Percentiles rank a stretch among this genome's conserved stretches.
Evolutionary conservation across 140 eudicot species (phyloP).

Genomic region (Senecio squalidus): DNA sequence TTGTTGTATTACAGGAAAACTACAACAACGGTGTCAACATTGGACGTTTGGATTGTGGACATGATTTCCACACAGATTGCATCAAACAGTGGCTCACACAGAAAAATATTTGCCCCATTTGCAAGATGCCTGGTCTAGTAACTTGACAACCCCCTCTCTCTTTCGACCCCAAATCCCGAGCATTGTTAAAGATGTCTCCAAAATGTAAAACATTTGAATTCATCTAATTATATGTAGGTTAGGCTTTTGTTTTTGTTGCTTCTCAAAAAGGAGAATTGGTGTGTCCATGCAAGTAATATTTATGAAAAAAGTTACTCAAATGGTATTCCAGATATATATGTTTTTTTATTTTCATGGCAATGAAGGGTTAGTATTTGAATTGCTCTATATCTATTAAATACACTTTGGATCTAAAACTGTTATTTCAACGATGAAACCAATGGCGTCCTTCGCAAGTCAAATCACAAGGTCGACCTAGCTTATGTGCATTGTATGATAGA

Average conservation of each 20-base stretch:
- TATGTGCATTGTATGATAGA: no score
- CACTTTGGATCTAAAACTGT: no score
- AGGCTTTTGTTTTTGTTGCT: constrained; percentile 19
- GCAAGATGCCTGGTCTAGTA: constrained; percentile 67
- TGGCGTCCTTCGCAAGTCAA: no score
- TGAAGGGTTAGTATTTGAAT: no score
- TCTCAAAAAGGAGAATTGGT: constrained; percentile 21
- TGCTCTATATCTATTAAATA: no score
- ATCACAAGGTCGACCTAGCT: no score
- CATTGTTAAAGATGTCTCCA: neutral
- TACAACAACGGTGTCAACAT: constrained; percentile 54
- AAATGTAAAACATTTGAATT: constrained; percentile 15
- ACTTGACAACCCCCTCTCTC: constrained; percentile 20
- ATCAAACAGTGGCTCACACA: constrained; percentile 68
- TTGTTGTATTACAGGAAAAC: constrained; percentile 53
- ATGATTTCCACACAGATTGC: constrained; percentile 80
- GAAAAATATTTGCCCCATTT: constrained; percentile 86
- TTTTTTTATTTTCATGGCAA: no score
- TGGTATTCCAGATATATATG: no score
- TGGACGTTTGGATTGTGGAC: constrained; percentile 80
- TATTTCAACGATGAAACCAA: no score
- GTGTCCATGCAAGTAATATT: constrained; percentile 25
- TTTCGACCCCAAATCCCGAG: neutral
- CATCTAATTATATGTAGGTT: constrained; percentile 12
- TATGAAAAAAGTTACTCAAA: no score